A percentile compares a stretch with the other conserved stretches of the same genome.
Evolutionary conservation across 1,139 yeast species (phyloP).

Genomic region (Pneumocystis wakefieldiae): DNA sequence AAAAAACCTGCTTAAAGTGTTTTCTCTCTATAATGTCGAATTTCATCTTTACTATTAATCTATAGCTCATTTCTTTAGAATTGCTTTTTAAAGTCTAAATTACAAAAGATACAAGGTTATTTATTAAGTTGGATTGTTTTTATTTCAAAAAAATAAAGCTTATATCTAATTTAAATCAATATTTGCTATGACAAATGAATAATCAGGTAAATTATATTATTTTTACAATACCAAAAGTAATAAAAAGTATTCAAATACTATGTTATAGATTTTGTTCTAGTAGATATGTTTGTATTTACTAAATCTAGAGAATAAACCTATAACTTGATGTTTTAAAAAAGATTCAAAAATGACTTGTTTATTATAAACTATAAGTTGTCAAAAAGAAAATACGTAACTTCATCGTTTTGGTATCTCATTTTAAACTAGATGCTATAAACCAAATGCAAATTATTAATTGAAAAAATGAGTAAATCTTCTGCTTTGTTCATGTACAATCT

Average conservation of each 20-base stretch:
- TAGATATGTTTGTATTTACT: not conserved
- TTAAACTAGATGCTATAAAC: not conserved
- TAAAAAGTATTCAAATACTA: not conserved
- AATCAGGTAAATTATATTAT: not conserved
- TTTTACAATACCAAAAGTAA: not conserved
- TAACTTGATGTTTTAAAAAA: not conserved
- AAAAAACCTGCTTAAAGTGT: too few species aligned
- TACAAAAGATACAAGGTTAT: not conserved
- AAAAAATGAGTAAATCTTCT: not conserved
- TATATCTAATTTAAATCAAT: not conserved
- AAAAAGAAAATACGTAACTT: not conserved
- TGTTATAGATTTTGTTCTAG: not conserved
- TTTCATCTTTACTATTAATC: too few species aligned
- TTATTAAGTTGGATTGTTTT: not conserved
- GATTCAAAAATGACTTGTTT: not conserved
- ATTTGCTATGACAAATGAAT: not conserved
- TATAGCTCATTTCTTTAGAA: too few species aligned
- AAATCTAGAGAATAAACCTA: not conserved
- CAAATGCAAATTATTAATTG: not conserved
- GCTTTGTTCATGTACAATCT: constrained; percentile 2
- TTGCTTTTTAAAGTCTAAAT: too few species aligned
- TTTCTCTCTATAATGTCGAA: too few species aligned
- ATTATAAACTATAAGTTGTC: not conserved
- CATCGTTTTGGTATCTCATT: not conserved
- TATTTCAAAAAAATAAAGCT: not conserved